Percentiles rank a stretch among this genome's conserved stretches.
Evolutionary conservation across 139 green algal genomes (phyloP).

Genomic region (Marvania coccoides): DNA sequence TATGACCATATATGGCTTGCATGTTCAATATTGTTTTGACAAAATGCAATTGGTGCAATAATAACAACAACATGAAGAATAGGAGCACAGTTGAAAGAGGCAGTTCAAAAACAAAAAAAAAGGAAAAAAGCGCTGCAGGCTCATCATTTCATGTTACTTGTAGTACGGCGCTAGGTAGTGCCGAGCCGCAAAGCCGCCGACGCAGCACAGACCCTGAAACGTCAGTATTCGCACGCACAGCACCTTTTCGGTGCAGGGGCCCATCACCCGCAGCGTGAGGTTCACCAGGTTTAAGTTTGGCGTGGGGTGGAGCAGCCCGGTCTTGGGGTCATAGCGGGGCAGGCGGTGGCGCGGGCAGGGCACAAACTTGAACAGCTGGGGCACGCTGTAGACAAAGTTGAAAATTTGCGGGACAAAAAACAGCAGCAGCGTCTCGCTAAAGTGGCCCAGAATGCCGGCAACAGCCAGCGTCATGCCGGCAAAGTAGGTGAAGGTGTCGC

Average conservation of each 20-base stretch:
- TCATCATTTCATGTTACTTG: too few species aligned
- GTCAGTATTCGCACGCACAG: conserved; percentile 80
- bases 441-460: conserved; percentile 95
- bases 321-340: conserved; percentile 75
- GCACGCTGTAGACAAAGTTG: conserved; percentile 96
- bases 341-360: conserved; percentile 91
- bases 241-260: conserved; percentile 65
- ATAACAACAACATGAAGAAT: not conserved
- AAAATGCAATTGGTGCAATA: too few species aligned
- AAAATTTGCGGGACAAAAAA: conserved; percentile 93
- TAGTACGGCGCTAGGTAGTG: conserved; percentile 55
- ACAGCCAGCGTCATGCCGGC: conserved; percentile 96
- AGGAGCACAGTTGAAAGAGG: not conserved
- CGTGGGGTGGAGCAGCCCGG: conserved; percentile 61
- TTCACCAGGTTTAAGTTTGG: conserved; percentile 96
- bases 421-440: conserved; percentile 92
- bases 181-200: conserved; percentile 44
- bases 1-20: too few species aligned
- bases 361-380: conserved; percentile 95
- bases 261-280: conserved; percentile 75
- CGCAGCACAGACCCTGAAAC: conserved; percentile 72
- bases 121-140: conserved; percentile 1
- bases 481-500: conserved; percentile 99
- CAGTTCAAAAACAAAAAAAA: not conserved
- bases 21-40: too few species aligned